Percentiles rank a stretch among this genome's conserved stretches.
Evolutionary conservation across 2,329 filamentous ascomycete genomes (phyloP).

Genomic region (Ceratocystis albifundus): DNA sequence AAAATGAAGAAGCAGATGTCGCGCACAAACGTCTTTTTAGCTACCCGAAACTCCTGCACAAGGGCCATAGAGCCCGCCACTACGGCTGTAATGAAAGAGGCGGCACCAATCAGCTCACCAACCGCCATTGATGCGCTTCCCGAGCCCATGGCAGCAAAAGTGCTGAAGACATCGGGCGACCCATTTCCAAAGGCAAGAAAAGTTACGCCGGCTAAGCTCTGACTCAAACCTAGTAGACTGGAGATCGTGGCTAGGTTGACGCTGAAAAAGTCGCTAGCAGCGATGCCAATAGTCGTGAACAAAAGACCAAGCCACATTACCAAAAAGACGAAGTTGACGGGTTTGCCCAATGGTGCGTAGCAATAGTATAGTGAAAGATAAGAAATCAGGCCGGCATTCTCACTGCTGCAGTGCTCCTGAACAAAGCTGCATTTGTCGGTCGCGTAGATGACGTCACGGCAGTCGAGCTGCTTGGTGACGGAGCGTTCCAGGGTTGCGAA

Average conservation of each 20-base stretch:
- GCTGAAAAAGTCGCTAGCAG: slow-evolving; percentile 96
- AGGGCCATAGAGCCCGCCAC: slow-evolving; percentile 96
- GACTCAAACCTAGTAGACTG: slow-evolving; percentile 77
- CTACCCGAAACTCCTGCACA: slow-evolving; percentile 88
- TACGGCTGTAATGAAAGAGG: slow-evolving; percentile 90
- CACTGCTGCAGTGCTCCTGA: slow-evolving; percentile 66
- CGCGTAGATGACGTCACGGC: slow-evolving; percentile 65
- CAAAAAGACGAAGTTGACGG: slow-evolving; percentile 67
- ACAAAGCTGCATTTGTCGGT: slow-evolving; percentile 81
- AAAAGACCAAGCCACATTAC: slow-evolving; percentile 75
- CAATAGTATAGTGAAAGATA: slow-evolving; percentile 93
- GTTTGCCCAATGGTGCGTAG: slow-evolving; percentile 52
- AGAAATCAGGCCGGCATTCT: slow-evolving; percentile 78
- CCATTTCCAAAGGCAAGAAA: slow-evolving; percentile 96
- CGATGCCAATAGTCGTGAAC: slow-evolving; percentile 94
- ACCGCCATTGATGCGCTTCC: slow-evolving; percentile 95
- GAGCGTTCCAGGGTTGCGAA: background rate
- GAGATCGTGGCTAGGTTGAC: slow-evolving; percentile 92
- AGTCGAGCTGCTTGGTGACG: slow-evolving; percentile 37
- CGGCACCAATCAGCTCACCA: slow-evolving; percentile 87
- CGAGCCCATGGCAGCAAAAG: slow-evolving; percentile 93
- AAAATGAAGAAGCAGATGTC: slow-evolving; percentile 88
- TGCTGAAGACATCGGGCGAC: slow-evolving; percentile 95
- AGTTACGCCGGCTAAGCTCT: slow-evolving; percentile 91
- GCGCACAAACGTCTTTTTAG: slow-evolving; percentile 76